These are phyloP conservation scores for Actinomucor elegans DNA, from an alignment of 371 early-diverging fungal genomes.

Conservation along the genomic window DNA sequence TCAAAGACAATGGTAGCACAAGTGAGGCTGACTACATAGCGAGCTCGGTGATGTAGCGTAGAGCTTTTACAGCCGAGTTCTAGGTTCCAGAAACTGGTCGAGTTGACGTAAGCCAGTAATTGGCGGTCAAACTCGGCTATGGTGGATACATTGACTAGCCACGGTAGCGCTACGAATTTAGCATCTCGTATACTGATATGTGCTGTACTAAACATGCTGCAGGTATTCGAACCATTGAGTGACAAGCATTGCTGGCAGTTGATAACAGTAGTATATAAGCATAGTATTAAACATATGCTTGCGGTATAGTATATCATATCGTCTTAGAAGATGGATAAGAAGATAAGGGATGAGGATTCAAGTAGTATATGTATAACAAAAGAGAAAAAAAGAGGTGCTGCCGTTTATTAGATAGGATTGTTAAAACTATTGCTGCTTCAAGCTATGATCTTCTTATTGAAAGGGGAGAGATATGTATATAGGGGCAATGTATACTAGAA, in stretches of 20 bases:
- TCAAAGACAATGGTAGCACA: conserved; percentile 32
- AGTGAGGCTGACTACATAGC: conserved; percentile 34
- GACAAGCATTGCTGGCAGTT: conserved; percentile 19
- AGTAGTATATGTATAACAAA: too few relatives aligned
- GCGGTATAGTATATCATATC: too few relatives aligned
- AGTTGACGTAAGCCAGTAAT: conserved; percentile 22
- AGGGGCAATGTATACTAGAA: too few relatives aligned
- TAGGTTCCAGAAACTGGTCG: conserved; percentile 24
- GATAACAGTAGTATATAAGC: background rate
- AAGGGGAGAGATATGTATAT: too few relatives aligned
- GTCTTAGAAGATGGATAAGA: background rate
- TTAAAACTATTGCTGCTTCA: too few relatives aligned
- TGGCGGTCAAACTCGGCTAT: conserved; percentile 32
- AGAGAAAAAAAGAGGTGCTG: too few relatives aligned
- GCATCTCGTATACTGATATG: conserved; percentile 15
- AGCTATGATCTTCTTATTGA: too few relatives aligned
- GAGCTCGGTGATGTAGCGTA: conserved; percentile 23
- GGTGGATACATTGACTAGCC: conserved; percentile 27
- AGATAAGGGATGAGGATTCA: too few relatives aligned
- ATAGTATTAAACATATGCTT: too few relatives aligned
- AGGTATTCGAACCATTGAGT: conserved; percentile 12
- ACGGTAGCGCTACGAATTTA: conserved; percentile 5
- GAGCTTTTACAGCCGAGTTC: conserved; percentile 27
- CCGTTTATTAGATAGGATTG: too few relatives aligned
- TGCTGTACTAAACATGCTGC: conserved; percentile 11